phyloP scores from a whole-genome alignment of 345 rosid species.

The Raphanus sativus region DNA sequence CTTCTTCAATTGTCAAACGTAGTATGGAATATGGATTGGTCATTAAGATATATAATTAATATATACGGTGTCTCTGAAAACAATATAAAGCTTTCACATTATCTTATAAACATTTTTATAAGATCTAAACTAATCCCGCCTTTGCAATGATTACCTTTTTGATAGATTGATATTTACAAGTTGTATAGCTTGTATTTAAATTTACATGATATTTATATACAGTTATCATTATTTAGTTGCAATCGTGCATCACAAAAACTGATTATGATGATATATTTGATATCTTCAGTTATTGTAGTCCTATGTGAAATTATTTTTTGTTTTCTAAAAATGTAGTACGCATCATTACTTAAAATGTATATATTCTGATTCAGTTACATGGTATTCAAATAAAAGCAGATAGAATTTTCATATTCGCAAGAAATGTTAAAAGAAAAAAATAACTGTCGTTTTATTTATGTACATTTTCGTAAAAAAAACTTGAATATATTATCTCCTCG shows the following conservation, averaged over 20 bases:
- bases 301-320: neutral
- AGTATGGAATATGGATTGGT: slow-evolving; percentile 14
- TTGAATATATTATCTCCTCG: neutral
- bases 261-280: neutral
- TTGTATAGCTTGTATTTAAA: neutral
- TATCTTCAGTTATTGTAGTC: neutral
- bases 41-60: neutral
- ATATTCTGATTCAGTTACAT: neutral
- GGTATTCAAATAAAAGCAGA: neutral
- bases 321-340: neutral
- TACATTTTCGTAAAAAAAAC: slow-evolving; percentile 13
- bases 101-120: neutral
- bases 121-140: neutral
- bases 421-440: neutral
- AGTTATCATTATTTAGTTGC: neutral
- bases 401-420: neutral
- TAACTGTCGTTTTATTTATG: neutral
- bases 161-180: neutral
- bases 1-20: slow-evolving; percentile 26
- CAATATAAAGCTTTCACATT: neutral
- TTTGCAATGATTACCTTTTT: neutral
- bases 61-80: neutral
- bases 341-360: neutral
- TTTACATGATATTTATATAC: neutral
- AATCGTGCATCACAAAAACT: neutral